Conservation (phyloP, 768 basidiomycete species). For the Obba rivulosa region DNA sequence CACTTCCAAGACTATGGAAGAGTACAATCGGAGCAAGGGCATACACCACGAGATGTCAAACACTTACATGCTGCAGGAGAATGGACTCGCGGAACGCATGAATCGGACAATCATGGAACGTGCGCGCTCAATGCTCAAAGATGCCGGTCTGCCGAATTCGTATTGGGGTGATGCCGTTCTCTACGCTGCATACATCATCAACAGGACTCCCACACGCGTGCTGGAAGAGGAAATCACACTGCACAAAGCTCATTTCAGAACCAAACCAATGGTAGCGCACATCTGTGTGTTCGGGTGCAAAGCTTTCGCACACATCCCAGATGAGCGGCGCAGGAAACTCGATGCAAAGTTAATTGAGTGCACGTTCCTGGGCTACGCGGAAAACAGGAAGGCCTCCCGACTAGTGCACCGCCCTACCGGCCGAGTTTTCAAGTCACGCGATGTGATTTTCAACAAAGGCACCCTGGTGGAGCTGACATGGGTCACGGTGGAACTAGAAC, state of each 20-base stretch:
- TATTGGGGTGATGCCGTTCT: constrained; percentile 11
- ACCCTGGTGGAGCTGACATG: neutral
- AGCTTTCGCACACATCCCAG: constrained; percentile 17
- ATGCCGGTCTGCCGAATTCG: constrained; percentile 10
- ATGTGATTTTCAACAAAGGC: constrained; percentile 13
- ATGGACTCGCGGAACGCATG: constrained; percentile 33
- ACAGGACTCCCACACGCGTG: constrained; percentile 6
- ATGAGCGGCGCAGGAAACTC: constrained; percentile 9
- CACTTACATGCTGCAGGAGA: constrained; percentile 16
- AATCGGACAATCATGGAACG: constrained; percentile 22
- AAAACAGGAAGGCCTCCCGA: constrained; percentile 8
- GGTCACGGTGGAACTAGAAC: neutral
- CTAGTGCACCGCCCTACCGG: constrained; percentile 3
- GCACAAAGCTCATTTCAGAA: constrained; percentile 3
- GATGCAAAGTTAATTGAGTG: constrained; percentile 10
- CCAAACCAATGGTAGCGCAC: constrained; percentile 11
- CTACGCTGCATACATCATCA: constrained; percentile 11
- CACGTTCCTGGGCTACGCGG: constrained; percentile 11
- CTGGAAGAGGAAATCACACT: constrained; percentile 12
- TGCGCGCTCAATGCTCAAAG: constrained; percentile 8
- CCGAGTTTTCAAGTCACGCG: neutral
- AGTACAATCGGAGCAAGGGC: constrained; percentile 8
- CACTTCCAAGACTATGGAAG: neutral
- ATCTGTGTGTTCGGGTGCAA: constrained; percentile 21
- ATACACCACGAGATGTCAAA: constrained; percentile 17